Evolutionary conservation across 768 basidiomycete species (phyloP).

Genomic region (Tulasnella sp.): DNA sequence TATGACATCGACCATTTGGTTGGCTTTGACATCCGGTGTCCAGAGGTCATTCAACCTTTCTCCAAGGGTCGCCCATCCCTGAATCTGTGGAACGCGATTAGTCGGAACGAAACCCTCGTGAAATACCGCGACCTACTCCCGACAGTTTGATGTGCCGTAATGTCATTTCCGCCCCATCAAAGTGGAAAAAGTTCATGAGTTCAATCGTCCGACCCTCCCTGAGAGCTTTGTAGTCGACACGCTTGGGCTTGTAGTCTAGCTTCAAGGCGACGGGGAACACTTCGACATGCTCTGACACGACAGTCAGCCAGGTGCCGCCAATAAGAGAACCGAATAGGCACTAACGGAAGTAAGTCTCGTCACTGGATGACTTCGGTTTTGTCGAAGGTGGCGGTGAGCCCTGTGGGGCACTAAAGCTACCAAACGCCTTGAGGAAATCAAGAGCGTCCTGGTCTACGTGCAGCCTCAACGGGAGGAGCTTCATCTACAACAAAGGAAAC

Average conservation of each 20-base stretch:
- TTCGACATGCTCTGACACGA: slow-evolving; percentile 68
- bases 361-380: slow-evolving; percentile 27
- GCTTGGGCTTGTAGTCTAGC: slow-evolving; percentile 94
- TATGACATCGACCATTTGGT: slow-evolving; percentile 92
- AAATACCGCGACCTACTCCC: slow-evolving; percentile 48
- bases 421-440: slow-evolving; percentile 95
- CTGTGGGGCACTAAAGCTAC: slow-evolving; percentile 65
- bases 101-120: not conserved
- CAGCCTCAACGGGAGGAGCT: slow-evolving; percentile 76
- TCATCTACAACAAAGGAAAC: slow-evolving; percentile 42
- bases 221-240: slow-evolving; percentile 87
- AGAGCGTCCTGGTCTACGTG: slow-evolving; percentile 98
- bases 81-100: slow-evolving; percentile 42
- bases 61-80: slow-evolving; percentile 83
- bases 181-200: slow-evolving; percentile 99
- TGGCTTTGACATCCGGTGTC: slow-evolving; percentile 99
- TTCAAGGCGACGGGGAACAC: slow-evolving; percentile 92
- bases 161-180: slow-evolving; percentile 97
- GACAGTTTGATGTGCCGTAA: slow-evolving; percentile 81
- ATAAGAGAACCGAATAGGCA: slow-evolving; percentile 1
- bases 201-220: slow-evolving; percentile 87
- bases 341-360: slow-evolving; percentile 66
- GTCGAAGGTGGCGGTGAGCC: slow-evolving; percentile 26
- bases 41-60: slow-evolving; percentile 93
- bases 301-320: not conserved